phyloP scores from a whole-genome alignment of 768 basidiomycete species.

The Crassisporium funariophilum region DNA sequence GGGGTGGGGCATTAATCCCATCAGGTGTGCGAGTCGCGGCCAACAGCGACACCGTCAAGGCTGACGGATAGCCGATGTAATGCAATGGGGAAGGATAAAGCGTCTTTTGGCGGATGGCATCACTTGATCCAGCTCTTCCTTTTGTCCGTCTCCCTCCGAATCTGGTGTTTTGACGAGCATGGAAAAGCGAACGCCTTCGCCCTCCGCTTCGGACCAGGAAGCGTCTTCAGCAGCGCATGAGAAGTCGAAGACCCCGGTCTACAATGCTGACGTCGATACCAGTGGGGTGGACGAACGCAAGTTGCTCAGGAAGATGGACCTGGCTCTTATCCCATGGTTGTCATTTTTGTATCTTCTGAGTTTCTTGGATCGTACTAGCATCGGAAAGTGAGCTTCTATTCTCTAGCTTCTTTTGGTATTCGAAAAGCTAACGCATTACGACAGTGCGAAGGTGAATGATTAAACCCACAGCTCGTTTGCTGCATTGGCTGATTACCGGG shows the following conservation, averaged over 20 bases:
- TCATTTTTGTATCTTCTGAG: slow-evolving; percentile 77
- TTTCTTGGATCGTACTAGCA: slow-evolving; percentile 57
- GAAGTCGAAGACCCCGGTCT: slow-evolving; percentile 28
- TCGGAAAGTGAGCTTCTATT: slow-evolving; percentile 44
- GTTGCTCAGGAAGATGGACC: slow-evolving; percentile 69
- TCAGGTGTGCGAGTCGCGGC: too few species aligned
- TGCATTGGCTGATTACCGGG: background rate
- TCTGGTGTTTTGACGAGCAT: slow-evolving; percentile 9
- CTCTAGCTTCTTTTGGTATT: slow-evolving; percentile 12
- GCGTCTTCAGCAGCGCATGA: slow-evolving; percentile 27
- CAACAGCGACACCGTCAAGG: too few species aligned
- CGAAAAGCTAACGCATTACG: slow-evolving; percentile 9
- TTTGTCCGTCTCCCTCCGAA: slow-evolving; percentile 4
- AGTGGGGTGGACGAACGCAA: slow-evolving; percentile 68
- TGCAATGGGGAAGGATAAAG: too few species aligned
- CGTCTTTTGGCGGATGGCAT: too few species aligned
- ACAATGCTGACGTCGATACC: slow-evolving; percentile 55
- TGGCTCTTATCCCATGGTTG: slow-evolving; percentile 68
- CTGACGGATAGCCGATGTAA: too few species aligned
- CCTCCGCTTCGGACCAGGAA: slow-evolving; percentile 26
- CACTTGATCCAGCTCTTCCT: slow-evolving; percentile 3
- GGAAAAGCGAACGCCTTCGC: slow-evolving; percentile 24
- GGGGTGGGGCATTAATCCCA: too few species aligned
- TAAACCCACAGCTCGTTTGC: background rate
- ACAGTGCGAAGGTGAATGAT: slow-evolving; percentile 46